Evolutionary conservation across 2,329 filamentous ascomycete species (phyloP).

Genomic region (Penicillium sp.): DNA sequence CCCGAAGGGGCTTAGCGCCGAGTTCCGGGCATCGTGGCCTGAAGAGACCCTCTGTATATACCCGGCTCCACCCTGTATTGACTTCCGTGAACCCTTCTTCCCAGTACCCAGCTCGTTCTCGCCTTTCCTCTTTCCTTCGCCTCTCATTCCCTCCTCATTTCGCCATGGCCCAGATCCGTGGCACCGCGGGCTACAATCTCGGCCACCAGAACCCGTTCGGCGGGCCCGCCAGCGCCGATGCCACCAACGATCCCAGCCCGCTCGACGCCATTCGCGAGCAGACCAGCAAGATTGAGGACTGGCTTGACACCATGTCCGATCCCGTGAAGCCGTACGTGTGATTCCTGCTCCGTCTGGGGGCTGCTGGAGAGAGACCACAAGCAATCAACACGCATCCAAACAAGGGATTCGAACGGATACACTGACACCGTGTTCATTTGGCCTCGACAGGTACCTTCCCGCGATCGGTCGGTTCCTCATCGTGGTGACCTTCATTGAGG

Average conservation of each 20-base stretch:
- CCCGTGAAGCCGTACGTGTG: slow-evolving; percentile 83
- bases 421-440: slow-evolving; percentile 33
- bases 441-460: slow-evolving; percentile 71
- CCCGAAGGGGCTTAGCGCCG: slow-evolving; percentile 28
- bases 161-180: slow-evolving; percentile 56
- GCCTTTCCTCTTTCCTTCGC: slow-evolving; percentile 7
- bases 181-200: slow-evolving; percentile 78
- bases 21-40: slow-evolving; percentile 45
- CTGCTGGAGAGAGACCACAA: not conserved
- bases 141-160: slow-evolving; percentile 6
- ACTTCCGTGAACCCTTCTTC: slow-evolving; percentile 14
- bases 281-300: slow-evolving; percentile 97
- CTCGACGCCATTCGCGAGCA: slow-evolving; percentile 89
- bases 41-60: slow-evolving; percentile 31
- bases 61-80: slow-evolving; percentile 21
- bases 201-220: slow-evolving; percentile 71
- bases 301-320: slow-evolving; percentile 80
- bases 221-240: slow-evolving; percentile 57
- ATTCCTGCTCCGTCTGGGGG: not conserved
- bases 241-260: slow-evolving; percentile 66
- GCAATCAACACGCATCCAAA: slow-evolving; percentile 5
- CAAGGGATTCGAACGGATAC: slow-evolving; percentile 19
- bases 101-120: slow-evolving; percentile 5
- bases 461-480: slow-evolving; percentile 96
- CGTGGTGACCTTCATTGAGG: slow-evolving; percentile 96